Evolutionary conservation across 2,329 filamentous ascomycete genomes (phyloP), one percentile per base, ranked within the genome.

Genomic region (Metarhizium robertsii): DNA sequence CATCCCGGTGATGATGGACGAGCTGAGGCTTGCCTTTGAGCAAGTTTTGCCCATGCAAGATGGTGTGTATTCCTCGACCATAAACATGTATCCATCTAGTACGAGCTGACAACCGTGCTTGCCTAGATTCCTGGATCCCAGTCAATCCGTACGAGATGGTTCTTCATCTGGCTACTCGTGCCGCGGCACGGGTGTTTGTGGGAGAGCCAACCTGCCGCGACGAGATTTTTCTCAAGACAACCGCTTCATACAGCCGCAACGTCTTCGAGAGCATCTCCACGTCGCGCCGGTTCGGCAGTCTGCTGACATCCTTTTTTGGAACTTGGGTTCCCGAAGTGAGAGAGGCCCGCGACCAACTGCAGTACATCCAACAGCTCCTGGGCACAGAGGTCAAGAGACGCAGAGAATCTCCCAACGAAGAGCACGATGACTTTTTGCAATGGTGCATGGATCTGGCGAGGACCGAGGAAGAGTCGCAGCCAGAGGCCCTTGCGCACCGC

Each of bases 371-470:
- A n/a, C 40, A 43, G 13, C 55, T 58, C 11, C 58, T 59, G 2
- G 53, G 53, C n/a, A 51, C 53, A 3, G 55, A 59, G 30, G 55
- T 59, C 3, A 16, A 50, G 32, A 56, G 53, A 20, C 32, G 58
- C n/a, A 55, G 54, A 32, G 36, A 45, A 0, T 16, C 7, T 10
- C 32, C 58, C 16, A 43, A 58, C 20, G 57, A 58, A 14, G 53
- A 55, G 50, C 53, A 48, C 32, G 58, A 60, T 13, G 58, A 60
- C 20, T 60, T 60, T 20, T 45, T 60, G 2, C 58, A 60, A 36
- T 60, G 58, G 58, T 60, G 58, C 46, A 60, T 57, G 25, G 58
- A 60, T 4, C 18, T 60, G 38, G 58, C 58, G 8, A 52, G 54
- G 1, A 60, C 43, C 13, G 51, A 57, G 45, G 49, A 58, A 4